Evolutionary conservation across 2,329 filamentous ascomycete genomes (phyloP).

Genomic region (Ophiosphaerella narmari): DNA sequence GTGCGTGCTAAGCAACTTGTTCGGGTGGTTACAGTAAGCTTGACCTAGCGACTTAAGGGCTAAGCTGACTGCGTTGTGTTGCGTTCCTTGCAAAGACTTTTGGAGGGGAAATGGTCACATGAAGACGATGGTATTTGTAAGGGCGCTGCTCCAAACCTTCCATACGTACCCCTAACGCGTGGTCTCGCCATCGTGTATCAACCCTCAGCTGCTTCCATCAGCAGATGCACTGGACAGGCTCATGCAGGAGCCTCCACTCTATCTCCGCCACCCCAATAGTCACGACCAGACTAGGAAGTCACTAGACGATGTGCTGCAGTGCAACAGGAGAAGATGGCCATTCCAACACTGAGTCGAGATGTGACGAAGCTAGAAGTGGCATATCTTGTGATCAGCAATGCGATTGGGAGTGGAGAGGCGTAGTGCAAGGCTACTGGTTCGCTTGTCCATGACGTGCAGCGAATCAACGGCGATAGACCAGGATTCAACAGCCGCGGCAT

Average conservation of each 20-base stretch:
- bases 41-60: conserved; percentile 15
- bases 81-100: background rate
- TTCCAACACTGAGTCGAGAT: conserved; percentile 11
- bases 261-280: conserved; percentile 22
- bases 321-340: conserved; percentile 13
- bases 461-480: conserved; percentile 26
- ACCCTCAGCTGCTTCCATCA: conserved; percentile 32
- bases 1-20: conserved; percentile 12
- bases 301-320: conserved; percentile 8
- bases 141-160: conserved; percentile 3
- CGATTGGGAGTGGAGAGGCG: conserved; percentile 30
- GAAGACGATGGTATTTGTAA: conserved; percentile 4
- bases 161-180: conserved; percentile 1
- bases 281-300: conserved; percentile 14
- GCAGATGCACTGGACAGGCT: conserved; percentile 23
- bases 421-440: conserved; percentile 32
- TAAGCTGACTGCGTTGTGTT: conserved; percentile 11
- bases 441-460: conserved; percentile 29
- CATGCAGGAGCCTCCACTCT: conserved; percentile 24
- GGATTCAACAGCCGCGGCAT: conserved; percentile 16
- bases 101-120: conserved; percentile 1
- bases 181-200: conserved; percentile 5
- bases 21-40: conserved; percentile 28
- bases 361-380: conserved; percentile 12
- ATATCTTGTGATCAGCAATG: conserved; percentile 24